Evolutionary conservation across 305 asterid genomes (phyloP).

Genomic region (Striga hermonthica): DNA sequence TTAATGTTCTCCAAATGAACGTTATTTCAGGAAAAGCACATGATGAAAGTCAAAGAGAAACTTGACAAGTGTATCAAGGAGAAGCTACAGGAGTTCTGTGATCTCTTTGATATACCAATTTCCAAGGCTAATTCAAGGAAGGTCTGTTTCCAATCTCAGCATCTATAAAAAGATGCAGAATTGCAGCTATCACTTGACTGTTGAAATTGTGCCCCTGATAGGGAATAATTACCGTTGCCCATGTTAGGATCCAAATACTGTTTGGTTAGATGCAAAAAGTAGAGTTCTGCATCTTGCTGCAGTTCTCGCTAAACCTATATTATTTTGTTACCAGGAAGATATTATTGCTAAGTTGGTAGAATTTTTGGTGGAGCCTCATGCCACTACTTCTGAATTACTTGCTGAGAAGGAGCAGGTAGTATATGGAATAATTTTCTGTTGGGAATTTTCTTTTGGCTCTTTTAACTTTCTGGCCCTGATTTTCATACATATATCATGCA

Average conservation of each 20-base stretch:
- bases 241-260: slow-evolving; percentile 10
- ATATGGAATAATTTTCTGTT: neutral
- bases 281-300: neutral
- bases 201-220: neutral
- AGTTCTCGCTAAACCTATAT: slow-evolving; percentile 13
- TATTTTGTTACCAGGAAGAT: slow-evolving; percentile 65
- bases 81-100: slow-evolving; percentile 54
- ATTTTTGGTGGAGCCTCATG: slow-evolving; percentile 84
- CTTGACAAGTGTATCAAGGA: slow-evolving; percentile 60
- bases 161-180: slow-evolving; percentile 17
- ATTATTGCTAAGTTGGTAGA: slow-evolving; percentile 68
- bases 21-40: slow-evolving; percentile 53
- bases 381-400: slow-evolving; percentile 65
- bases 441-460: neutral
- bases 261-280: slow-evolving; percentile 15
- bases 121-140: slow-evolving; percentile 48
- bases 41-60: slow-evolving; percentile 48
- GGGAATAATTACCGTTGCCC: neutral
- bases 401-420: slow-evolving; percentile 80
- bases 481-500: slow-evolving; percentile 21
- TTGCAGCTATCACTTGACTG: slow-evolving; percentile 2
- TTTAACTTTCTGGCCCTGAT: slow-evolving; percentile 1
- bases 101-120: slow-evolving; percentile 55
- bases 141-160: slow-evolving; percentile 41
- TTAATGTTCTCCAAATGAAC: slow-evolving; percentile 24